Evolutionary conservation across 768 basidiomycete species (phyloP).

Genomic region (Coprinellus aureogranulatus): DNA sequence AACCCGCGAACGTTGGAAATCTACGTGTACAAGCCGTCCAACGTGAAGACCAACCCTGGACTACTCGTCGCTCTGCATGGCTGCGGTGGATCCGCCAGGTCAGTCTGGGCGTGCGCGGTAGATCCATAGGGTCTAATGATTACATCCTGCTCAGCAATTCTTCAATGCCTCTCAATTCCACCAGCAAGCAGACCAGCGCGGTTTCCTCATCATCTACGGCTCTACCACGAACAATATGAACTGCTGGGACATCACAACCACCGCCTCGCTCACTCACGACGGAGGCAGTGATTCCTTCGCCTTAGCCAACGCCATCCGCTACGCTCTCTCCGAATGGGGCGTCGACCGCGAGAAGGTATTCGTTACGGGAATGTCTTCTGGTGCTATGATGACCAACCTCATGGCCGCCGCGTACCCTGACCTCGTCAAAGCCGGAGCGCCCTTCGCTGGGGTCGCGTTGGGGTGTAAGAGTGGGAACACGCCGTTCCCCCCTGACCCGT

Average conservation of each 20-base stretch:
- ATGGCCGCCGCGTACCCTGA: conserved; percentile 55
- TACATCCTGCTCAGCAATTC: conserved; percentile 25
- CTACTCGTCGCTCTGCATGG: conserved; percentile 54
- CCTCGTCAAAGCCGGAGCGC: conserved; percentile 47
- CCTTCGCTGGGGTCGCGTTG: conserved; percentile 51
- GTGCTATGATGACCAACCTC: conserved; percentile 62
- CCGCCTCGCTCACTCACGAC: conserved; percentile 51
- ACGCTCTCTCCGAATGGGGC: conserved; percentile 45
- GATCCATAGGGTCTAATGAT: neutral
- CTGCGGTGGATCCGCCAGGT: conserved; percentile 49
- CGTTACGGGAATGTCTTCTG: conserved; percentile 52
- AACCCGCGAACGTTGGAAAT: conserved; percentile 50
- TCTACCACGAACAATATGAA: conserved; percentile 38
- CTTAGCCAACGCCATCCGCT: conserved; percentile 45
- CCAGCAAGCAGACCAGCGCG: conserved; percentile 47
- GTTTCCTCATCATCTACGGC: conserved; percentile 53
- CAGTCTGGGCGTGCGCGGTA: conserved; percentile 10
- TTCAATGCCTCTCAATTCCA: conserved; percentile 47
- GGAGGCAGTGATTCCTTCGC: conserved; percentile 54
- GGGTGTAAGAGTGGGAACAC: conserved; percentile 48
- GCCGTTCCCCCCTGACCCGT: conserved; percentile 44
- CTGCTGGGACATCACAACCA: conserved; percentile 53
- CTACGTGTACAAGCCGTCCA: conserved; percentile 43
- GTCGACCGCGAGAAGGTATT: conserved; percentile 48
- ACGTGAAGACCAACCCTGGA: conserved; percentile 33